Conservation (phyloP, 2,329 filamentous ascomycete genomes). For the Colletotrichum chrysophilum region DNA sequence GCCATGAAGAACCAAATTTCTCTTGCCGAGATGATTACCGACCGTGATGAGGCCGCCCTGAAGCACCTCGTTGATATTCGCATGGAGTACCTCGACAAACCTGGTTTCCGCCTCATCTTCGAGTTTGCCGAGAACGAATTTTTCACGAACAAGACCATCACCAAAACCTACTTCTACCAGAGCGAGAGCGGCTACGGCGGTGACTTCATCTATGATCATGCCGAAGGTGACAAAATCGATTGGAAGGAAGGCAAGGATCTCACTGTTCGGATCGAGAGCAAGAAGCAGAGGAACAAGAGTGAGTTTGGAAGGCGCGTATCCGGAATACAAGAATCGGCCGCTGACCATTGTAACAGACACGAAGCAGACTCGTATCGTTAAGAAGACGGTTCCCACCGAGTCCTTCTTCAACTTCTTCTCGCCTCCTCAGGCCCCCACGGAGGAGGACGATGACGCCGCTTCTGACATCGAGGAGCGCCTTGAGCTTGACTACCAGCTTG, state of each 20-base stretch:
- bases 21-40: constrained; percentile 97
- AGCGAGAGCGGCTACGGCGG: constrained; percentile 98
- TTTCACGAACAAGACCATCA: constrained; percentile 96
- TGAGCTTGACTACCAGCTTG: constrained; percentile 97
- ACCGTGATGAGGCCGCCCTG: constrained; percentile 92
- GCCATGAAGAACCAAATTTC: constrained; percentile 99
- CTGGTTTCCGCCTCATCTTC: constrained; percentile 97
- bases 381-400: constrained; percentile 98
- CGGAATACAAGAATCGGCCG: neutral
- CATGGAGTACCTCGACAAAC: constrained; percentile 99
- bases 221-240: constrained; percentile 96
- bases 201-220: constrained; percentile 99
- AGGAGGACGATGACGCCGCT: constrained; percentile 75
- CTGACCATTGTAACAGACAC: constrained; percentile 70
- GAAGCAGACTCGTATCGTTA: constrained; percentile 98
- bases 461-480: constrained; percentile 97
- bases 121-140: constrained; percentile 95
- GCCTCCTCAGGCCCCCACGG: constrained; percentile 83
- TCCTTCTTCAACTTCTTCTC: constrained; percentile 99
- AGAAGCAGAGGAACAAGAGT: constrained; percentile 99
- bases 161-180: constrained; percentile 99
- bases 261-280: constrained; percentile 94
- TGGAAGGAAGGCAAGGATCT: constrained; percentile 95
- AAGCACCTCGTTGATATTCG: constrained; percentile 91
- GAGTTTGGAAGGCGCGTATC: constrained; percentile 36